A percentile compares a stretch with the other conserved stretches of the same genome.
Conservation (phyloP, 78 protist species). For the Dictyostelium citrinum region DNA sequence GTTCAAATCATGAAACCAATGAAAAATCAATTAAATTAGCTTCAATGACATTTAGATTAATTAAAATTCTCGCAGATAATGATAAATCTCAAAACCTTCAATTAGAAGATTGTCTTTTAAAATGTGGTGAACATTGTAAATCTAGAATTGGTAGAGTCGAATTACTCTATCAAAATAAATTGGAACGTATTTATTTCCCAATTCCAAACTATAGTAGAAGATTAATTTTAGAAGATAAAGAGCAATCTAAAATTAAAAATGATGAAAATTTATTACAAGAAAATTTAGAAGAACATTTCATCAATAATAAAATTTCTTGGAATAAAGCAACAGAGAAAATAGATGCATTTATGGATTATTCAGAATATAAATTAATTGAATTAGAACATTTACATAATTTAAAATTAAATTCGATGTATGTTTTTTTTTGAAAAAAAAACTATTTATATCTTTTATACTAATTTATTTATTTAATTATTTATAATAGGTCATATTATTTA, state of each 20-base stretch:
- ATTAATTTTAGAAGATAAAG: conserved; percentile 37
- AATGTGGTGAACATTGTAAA: conserved; percentile 78
- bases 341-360: conserved; percentile 73
- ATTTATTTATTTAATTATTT: background rate
- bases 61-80: conserved; percentile 68
- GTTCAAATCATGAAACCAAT: background rate
- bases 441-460: background rate
- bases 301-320: conserved; percentile 57
- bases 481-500: conserved; percentile 10
- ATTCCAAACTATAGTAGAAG: conserved; percentile 56
- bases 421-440: background rate
- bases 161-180: conserved; percentile 35
- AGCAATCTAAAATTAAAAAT: conserved; percentile 45
- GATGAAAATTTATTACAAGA: conserved; percentile 74
- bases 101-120: conserved; percentile 39
- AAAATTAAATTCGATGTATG: conserved; percentile 14
- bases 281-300: conserved; percentile 52
- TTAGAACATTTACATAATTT: conserved; percentile 48
- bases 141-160: conserved; percentile 79
- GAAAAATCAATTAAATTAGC: conserved; percentile 76
- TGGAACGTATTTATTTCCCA: conserved; percentile 78
- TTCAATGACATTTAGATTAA: conserved; percentile 61
- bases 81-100: conserved; percentile 55
- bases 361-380: conserved; percentile 65
- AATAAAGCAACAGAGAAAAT: conserved; percentile 69